These are phyloP conservation scores for Cenococcum geophilum DNA, from an alignment of 495 filamentous ascomycete genomes.

Conservation along the genomic window DNA sequence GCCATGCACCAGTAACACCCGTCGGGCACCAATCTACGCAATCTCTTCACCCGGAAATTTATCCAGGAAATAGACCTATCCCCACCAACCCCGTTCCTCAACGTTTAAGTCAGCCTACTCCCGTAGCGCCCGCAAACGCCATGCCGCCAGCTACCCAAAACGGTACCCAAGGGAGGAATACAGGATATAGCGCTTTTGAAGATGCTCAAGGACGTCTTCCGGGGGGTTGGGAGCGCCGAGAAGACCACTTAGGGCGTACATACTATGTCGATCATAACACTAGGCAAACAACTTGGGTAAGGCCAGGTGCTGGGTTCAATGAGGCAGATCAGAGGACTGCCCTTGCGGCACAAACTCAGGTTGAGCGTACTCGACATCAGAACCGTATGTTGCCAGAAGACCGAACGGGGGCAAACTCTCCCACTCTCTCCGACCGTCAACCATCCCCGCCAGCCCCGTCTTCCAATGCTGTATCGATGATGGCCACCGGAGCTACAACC, in stretches of 20 bases:
- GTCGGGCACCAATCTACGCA: conserved; percentile 34
- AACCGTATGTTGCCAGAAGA: conserved; percentile 95
- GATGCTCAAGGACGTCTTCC: conserved; percentile 89
- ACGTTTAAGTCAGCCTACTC: conserved; percentile 39
- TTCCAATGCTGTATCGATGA: conserved; percentile 67
- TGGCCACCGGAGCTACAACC: conserved; percentile 91
- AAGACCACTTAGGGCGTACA: conserved; percentile 94
- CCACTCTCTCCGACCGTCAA: conserved; percentile 63
- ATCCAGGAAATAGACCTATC: conserved; percentile 20
- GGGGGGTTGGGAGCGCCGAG: conserved; percentile 89
- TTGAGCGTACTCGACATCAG: conserved; percentile 87
- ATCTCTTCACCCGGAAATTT: conserved; percentile 33
- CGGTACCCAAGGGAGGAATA: conserved; percentile 29
- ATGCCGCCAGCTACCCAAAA: conserved; percentile 43
- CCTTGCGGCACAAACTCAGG: conserved; percentile 79
- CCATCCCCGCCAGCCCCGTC: conserved; percentile 45
- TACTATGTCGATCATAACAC: conserved; percentile 99
- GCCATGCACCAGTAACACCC: conserved; percentile 21
- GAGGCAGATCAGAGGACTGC: conserved; percentile 70
- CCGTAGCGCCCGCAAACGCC: conserved; percentile 27
- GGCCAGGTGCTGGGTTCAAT: conserved; percentile 75
- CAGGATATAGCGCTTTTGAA: conserved; percentile 80
- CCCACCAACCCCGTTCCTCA: conserved; percentile 40
- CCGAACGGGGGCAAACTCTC: conserved; percentile 88
- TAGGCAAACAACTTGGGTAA: conserved; percentile 89